phyloP scores from a whole-genome alignment of 176 grass and related monocot genomes.

The Poa annua region DNA sequence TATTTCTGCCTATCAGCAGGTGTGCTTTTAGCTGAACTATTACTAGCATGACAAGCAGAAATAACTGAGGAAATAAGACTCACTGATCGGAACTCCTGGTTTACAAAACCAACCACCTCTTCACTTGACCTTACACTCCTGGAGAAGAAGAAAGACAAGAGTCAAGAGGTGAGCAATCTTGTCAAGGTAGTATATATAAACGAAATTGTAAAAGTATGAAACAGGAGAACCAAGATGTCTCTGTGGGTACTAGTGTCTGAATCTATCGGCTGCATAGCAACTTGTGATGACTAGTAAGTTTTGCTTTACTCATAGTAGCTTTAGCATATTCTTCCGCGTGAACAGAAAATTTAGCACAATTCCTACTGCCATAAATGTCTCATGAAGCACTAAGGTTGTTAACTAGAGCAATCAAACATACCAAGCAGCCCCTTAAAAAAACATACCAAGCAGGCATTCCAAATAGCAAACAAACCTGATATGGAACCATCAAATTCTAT shows the following conservation, averaged over 20 bases:
- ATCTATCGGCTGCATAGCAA: neutral
- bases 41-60: neutral
- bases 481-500: neutral
- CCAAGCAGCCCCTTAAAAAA: neutral
- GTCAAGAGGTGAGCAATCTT: neutral
- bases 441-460: neutral
- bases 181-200: conserved; percentile 1
- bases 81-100: neutral
- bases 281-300: conserved; percentile 10
- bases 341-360: neutral
- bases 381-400: conserved; percentile 8
- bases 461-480: neutral
- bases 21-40: neutral
- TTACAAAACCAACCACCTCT: conserved; percentile 8
- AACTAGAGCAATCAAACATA: conserved; percentile 9
- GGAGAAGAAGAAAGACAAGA: neutral
- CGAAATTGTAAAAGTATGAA: neutral
- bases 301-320: conserved; percentile 5
- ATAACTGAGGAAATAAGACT: neutral
- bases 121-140: conserved; percentile 24
- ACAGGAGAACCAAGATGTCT: neutral
- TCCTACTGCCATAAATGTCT: conserved; percentile 27
- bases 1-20: neutral
- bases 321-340: neutral
- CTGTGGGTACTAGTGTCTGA: neutral